Evolutionary conservation across 2,329 filamentous ascomycete genomes (phyloP).

Genomic region (Ploettnerulaceae sp.): DNA sequence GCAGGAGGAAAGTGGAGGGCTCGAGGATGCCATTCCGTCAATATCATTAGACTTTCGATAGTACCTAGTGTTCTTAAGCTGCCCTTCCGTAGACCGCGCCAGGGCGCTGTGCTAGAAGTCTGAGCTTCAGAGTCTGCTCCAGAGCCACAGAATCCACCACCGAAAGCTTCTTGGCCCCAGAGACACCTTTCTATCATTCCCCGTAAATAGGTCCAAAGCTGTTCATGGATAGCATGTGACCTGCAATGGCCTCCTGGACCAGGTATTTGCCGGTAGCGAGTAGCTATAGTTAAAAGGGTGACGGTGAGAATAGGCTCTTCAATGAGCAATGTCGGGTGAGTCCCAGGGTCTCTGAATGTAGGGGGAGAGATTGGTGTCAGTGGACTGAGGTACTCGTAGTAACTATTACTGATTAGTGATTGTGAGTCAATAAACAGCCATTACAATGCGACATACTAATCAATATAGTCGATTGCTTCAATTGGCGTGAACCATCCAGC

Average conservation of each 20-base stretch:
- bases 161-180: constrained; percentile 95
- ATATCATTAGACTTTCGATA: constrained; percentile 86
- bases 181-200: constrained; percentile 94
- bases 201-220: constrained; percentile 89
- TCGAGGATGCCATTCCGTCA: constrained; percentile 96
- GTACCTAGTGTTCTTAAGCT: constrained; percentile 87
- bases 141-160: constrained; percentile 76
- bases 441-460: constrained; percentile 65
- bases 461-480: constrained; percentile 89
- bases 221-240: constrained; percentile 88
- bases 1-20: constrained; percentile 89
- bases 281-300: constrained; percentile 85
- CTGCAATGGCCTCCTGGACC: constrained; percentile 78
- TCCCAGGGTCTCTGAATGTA: constrained; percentile 77
- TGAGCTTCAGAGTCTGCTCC: constrained; percentile 53
- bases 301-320: constrained; percentile 92
- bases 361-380: constrained; percentile 91
- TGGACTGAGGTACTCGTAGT: constrained; percentile 86
- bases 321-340: constrained; percentile 73
- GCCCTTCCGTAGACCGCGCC: constrained; percentile 66
- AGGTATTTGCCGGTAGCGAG: constrained; percentile 74
- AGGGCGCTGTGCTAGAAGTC: constrained; percentile 63
- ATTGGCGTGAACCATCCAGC: constrained; percentile 94
- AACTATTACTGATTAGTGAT: constrained; percentile 46
- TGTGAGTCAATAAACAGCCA: neutral